Evolutionary conservation across 116 monocot genomes (phyloP).

Genomic region (Cymodocea nodosa): DNA sequence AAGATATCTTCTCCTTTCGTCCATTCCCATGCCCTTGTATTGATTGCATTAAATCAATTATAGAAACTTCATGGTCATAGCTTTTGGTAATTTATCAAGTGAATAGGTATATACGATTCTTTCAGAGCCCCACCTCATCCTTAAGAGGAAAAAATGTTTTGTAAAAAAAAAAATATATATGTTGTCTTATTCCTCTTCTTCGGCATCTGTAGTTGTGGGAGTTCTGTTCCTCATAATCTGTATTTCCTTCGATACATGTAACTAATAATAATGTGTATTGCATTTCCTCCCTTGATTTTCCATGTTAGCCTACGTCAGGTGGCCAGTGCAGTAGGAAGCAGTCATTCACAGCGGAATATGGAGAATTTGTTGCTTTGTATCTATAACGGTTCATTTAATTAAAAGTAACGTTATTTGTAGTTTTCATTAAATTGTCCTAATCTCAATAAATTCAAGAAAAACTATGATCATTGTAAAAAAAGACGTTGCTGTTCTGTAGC

Average conservation of each 20-base stretch:
- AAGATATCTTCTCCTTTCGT: conserved; percentile 5
- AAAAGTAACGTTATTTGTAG: too few species aligned
- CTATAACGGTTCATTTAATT: too few species aligned
- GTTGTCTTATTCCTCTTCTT: neutral
- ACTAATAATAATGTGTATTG: neutral
- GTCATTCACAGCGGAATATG: too few species aligned
- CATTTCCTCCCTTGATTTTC: neutral
- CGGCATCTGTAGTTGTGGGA: neutral
- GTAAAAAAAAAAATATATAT: conserved; percentile 5
- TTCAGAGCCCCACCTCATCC: conserved; percentile 2
- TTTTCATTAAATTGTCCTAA: too few species aligned
- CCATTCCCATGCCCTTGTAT: neutral
- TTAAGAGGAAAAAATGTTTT: neutral
- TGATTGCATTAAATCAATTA: conserved; percentile 1
- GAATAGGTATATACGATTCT: conserved; percentile 5
- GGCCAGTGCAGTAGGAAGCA: neutral
- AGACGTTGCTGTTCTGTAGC: too few species aligned
- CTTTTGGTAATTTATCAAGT: conserved; percentile 1
- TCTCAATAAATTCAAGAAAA: too few species aligned
- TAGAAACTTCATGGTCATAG: neutral
- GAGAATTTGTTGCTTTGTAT: too few species aligned
- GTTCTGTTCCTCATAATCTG: neutral
- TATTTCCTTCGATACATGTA: neutral
- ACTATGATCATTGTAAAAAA: too few species aligned
- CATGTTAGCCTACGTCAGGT: neutral